These are phyloP conservation scores for Suhomyces tanzawaensis DNA, from an alignment of 805 yeast genomes.

Conservation along the genomic window DNA sequence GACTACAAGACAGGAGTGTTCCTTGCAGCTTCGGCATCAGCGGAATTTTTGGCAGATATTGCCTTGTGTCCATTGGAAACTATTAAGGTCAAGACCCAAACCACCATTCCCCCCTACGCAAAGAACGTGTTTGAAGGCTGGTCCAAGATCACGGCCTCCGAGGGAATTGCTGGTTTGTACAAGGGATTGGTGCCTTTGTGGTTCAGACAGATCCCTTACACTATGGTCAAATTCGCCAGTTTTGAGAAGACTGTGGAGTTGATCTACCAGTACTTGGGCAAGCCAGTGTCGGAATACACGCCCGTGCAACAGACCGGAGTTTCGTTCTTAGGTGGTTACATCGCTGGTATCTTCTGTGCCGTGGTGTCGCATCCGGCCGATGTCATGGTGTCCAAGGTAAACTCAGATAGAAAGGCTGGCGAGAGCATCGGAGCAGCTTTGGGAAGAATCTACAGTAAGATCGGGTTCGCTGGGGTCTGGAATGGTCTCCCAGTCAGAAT, in stretches of 20 bases:
- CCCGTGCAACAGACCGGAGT: slow-evolving; percentile 86
- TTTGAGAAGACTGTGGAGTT: slow-evolving; percentile 87
- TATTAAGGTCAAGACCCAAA: slow-evolving; percentile 90
- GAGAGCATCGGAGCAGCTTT: slow-evolving; percentile 71
- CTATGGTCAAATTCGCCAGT: slow-evolving; percentile 94
- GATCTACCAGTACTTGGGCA: slow-evolving; percentile 73
- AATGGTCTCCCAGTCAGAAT: slow-evolving; percentile 93
- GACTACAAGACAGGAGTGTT: slow-evolving; percentile 72
- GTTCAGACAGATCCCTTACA: slow-evolving; percentile 97
- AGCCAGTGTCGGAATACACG: slow-evolving; percentile 68
- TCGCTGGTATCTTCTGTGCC: slow-evolving; percentile 97
- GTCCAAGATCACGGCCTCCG: slow-evolving; percentile 60
- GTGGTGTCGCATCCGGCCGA: slow-evolving; percentile 98
- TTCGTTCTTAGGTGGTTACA: slow-evolving; percentile 91
- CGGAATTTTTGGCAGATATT: slow-evolving; percentile 90
- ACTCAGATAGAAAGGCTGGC: slow-evolving; percentile 61
- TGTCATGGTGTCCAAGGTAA: slow-evolving; percentile 93
- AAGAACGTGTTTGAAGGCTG: slow-evolving; percentile 62
- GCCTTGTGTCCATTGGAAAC: slow-evolving; percentile 93
- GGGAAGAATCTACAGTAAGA: slow-evolving; percentile 69
- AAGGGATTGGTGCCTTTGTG: slow-evolving; percentile 90
- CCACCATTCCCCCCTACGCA: slow-evolving; percentile 86
- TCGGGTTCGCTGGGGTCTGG: slow-evolving; percentile 93
- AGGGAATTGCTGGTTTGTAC: slow-evolving; percentile 75
- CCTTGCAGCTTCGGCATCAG: slow-evolving; percentile 85